Evolutionary conservation across 2,329 filamentous ascomycete species (phyloP), one percentile per base, ranked within the genome.

Genomic region (Emmonsiellopsis sp.): DNA sequence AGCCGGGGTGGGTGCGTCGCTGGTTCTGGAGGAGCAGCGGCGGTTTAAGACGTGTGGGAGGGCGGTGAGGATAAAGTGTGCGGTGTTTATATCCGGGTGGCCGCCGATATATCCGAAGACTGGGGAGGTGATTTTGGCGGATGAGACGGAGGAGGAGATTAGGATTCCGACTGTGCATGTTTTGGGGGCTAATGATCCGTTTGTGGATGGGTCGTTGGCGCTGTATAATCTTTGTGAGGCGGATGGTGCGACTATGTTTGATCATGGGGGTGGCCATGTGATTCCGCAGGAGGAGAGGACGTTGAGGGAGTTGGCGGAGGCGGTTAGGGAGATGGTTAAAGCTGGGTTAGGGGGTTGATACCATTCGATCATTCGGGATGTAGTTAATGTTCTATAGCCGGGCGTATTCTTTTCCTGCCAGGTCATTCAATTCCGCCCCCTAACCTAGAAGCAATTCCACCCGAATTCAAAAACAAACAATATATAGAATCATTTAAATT

Each of bases 241-340:
- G 6, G 70, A 74, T 38, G 69, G 60, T 1, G 71, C 71, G 0
- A 66, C 67, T 45, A 59, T 76, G 5, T 75, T 74, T 35, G 73
- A 76, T 47, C 71, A 75, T 50, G 73, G 69, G 0, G 70, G 71
- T 34, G 73, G 73, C 0, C 73, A 76, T 57, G 67, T 67, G 2
- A 60, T 76, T 7, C 73, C 73, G 6, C 61, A 67, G 11, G 63
- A 62, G 44, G 60, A 62, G 42, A 60, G 64, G 26, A 70, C 66
- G 1, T 58, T 71, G 7, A 58, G 58, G 9, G 69, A 73, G 48
- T 61, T 73, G 11, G 60, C 62, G 7, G 59, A 63, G 8, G 57
- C 62, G 26, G 59, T 68, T 7, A 54, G 55, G 35, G 56, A 45
- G 20, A 45, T 31, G 43, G 43, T 45, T 20, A 20, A 20, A 3